phyloP scores from a whole-genome alignment of 108 stramenopile species.

The Nitzschia sp. region DNA sequence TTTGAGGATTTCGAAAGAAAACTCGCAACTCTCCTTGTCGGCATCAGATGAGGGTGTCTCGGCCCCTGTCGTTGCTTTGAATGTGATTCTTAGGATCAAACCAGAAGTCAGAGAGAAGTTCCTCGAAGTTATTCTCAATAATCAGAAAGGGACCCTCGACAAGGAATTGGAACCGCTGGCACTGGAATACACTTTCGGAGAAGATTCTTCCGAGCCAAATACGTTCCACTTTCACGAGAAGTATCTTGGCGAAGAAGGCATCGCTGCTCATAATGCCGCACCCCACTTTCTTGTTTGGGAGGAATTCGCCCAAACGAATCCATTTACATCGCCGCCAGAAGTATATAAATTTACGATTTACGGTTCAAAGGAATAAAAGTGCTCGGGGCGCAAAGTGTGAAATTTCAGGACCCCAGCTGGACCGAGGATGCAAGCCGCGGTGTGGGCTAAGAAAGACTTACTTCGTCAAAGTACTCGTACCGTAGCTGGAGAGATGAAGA shows the following conservation, averaged over 20 bases:
- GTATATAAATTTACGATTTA: slow-evolving; percentile 16
- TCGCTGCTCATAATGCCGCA: slow-evolving; percentile 47
- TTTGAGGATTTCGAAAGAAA: too few species aligned
- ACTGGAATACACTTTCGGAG: slow-evolving; percentile 54
- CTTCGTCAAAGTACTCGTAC: too few species aligned
- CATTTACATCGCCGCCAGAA: slow-evolving; percentile 41
- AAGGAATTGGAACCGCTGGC: slow-evolving; percentile 40
- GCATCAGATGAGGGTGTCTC: not conserved
- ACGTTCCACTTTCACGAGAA: slow-evolving; percentile 58
- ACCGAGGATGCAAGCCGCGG: too few species aligned
- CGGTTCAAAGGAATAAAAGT: too few species aligned
- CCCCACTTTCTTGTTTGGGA: slow-evolving; percentile 60
- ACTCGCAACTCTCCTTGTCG: not conserved
- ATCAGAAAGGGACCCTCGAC: slow-evolving; percentile 40
- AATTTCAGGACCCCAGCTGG: too few species aligned
- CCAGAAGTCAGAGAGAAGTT: slow-evolving; percentile 45
- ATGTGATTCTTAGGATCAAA: slow-evolving; percentile 44
- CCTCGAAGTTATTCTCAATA: slow-evolving; percentile 42
- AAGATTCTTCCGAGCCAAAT: slow-evolving; percentile 22
- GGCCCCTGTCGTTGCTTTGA: not conserved
- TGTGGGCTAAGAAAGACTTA: too few species aligned
- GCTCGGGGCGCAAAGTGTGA: too few species aligned
- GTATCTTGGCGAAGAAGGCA: slow-evolving; percentile 49
- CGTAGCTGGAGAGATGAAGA: too few species aligned
- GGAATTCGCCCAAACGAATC: slow-evolving; percentile 43